Evolutionary conservation across 192 early-diverging fungal species (phyloP).

Genomic region (Spizellomyces sp.): DNA sequence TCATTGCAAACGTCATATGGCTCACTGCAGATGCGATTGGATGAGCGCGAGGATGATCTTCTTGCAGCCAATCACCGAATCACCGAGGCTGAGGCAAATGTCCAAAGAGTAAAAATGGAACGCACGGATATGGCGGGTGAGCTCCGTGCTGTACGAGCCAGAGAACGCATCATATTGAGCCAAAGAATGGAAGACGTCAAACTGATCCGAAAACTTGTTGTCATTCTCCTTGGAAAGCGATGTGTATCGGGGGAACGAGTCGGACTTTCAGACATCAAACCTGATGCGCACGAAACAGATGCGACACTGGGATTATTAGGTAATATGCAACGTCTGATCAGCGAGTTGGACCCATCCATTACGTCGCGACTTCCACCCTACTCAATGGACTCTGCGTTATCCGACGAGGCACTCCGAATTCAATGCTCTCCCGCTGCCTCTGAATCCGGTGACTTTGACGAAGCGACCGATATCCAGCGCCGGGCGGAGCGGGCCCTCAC

Average conservation of each 20-base stretch:
- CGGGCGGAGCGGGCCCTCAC: neutral
- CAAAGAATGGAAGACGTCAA: neutral
- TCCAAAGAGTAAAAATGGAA: neutral
- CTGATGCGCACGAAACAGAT: neutral
- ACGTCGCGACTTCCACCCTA: neutral
- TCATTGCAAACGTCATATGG: neutral
- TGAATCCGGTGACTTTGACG: neutral
- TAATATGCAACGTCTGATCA: neutral
- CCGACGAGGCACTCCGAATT: neutral
- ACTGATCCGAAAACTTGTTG: constrained; percentile 2
- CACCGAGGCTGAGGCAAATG: neutral
- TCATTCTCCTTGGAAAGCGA: neutral
- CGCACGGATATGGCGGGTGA: neutral
- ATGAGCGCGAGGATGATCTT: neutral
- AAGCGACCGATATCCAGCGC: neutral
- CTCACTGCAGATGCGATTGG: neutral
- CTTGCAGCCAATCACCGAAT: neutral
- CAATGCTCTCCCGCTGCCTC: neutral
- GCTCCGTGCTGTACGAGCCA: neutral
- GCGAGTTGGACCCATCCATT: neutral
- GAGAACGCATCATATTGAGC: neutral
- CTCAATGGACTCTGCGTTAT: neutral
- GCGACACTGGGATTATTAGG: neutral
- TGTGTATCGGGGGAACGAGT: neutral
- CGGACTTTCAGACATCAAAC: neutral